Percentiles rank a stretch among this genome's conserved stretches.
Evolutionary conservation across 208 protist species (phyloP).

Genomic region (Tritrichomonas musculus): DNA sequence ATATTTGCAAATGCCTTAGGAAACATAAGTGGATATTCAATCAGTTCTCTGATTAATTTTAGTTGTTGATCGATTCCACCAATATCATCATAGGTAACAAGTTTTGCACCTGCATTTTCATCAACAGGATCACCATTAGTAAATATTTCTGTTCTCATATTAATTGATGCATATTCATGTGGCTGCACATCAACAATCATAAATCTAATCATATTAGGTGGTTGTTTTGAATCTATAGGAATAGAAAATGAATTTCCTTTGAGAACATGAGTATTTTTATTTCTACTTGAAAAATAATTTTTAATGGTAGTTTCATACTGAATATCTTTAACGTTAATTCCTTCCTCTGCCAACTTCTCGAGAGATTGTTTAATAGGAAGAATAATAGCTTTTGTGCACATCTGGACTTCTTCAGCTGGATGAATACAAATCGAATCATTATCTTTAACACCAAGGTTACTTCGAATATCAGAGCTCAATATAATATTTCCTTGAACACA

Average conservation of each 20-base stretch:
- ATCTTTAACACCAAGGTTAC: slow-evolving; percentile 94
- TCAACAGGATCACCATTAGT: slow-evolving; percentile 97
- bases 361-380: slow-evolving; percentile 98
- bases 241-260: slow-evolving; percentile 94
- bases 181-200: slow-evolving; percentile 99
- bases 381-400: slow-evolving; percentile 94
- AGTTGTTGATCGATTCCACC: slow-evolving; percentile 54
- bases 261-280: slow-evolving; percentile 95
- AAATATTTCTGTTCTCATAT: slow-evolving; percentile 96
- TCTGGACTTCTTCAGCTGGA: slow-evolving; percentile 83
- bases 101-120: slow-evolving; percentile 88
- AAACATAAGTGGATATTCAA: slow-evolving; percentile 97
- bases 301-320: slow-evolving; percentile 99
- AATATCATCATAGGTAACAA: slow-evolving; percentile 96
- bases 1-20: slow-evolving; percentile 93
- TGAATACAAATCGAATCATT: slow-evolving; percentile 91
- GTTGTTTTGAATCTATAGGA: slow-evolving; percentile 86
- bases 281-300: slow-evolving; percentile 96
- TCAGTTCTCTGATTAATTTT: slow-evolving; percentile 74
- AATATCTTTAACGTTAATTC: slow-evolving; percentile 95
- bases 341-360: slow-evolving; percentile 81
- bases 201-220: slow-evolving; percentile 99
- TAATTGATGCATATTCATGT: slow-evolving; percentile 53
- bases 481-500: slow-evolving; percentile 80
- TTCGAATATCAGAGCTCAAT: slow-evolving; percentile 96